phyloP scores from a whole-genome alignment of 1,284 basidiomycete genomes.

The Microbotryum intermedium region DNA sequence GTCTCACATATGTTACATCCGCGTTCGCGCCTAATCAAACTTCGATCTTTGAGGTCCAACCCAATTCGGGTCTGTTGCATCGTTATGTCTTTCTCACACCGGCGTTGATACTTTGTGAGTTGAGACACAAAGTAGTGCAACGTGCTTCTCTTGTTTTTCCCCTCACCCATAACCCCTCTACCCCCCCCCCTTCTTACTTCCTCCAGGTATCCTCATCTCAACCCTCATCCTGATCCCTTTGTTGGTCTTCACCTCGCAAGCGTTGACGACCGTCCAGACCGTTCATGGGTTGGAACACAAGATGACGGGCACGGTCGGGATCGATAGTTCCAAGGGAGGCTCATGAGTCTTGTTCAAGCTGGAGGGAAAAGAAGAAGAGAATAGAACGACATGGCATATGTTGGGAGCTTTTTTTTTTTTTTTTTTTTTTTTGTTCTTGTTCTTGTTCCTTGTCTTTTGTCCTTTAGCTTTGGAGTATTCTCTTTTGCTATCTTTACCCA shows the following conservation, averaged over 20 bases:
- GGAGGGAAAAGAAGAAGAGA: no score
- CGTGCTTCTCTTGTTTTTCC: neutral
- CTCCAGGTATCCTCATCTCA: slow-evolving; percentile 21
- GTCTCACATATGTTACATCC: neutral
- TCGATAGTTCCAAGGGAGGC: slow-evolving; percentile 21
- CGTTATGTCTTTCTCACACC: slow-evolving; percentile 28
- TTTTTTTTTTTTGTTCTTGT: no score
- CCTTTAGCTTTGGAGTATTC: no score
- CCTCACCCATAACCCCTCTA: neutral
- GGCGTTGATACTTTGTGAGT: slow-evolving; percentile 19
- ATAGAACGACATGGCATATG: no score
- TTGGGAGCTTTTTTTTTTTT: no score
- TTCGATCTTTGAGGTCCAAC: slow-evolving; percentile 21
- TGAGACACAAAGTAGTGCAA: no score
- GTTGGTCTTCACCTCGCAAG: slow-evolving; percentile 10
- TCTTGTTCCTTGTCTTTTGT: no score
- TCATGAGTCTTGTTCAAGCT: no score
- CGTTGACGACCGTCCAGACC: slow-evolving; percentile 20
- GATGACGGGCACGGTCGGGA: slow-evolving; percentile 21
- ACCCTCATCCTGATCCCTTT: slow-evolving; percentile 22
- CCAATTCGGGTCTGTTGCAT: slow-evolving; percentile 13
- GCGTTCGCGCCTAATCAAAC: slow-evolving; percentile 14
- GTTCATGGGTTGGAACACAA: slow-evolving; percentile 25
- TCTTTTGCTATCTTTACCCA: no score
- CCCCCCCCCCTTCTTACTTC: neutral